Conservation (phyloP, 495 filamentous ascomycete genomes). For the Cryomyces minteri region DNA sequence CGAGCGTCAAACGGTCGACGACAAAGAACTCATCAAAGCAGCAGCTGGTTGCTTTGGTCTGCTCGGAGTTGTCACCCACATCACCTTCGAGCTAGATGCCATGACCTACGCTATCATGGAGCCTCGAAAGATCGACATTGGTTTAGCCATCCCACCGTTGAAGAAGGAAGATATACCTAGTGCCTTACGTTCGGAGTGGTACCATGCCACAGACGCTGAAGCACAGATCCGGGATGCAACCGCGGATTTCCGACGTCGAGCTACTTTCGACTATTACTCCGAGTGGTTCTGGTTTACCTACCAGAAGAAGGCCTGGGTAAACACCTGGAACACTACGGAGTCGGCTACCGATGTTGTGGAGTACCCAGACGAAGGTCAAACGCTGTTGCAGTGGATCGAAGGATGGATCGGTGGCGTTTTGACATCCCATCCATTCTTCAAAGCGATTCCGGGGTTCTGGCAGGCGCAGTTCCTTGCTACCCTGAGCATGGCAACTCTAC, state of each 20-base stretch:
- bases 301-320: constrained; percentile 26
- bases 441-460: constrained; percentile 26
- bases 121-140: constrained; percentile 25
- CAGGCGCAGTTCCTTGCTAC: constrained; percentile 24
- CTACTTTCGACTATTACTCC: constrained; percentile 26
- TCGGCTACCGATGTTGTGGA: constrained; percentile 18
- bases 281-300: constrained; percentile 40
- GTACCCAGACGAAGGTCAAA: constrained; percentile 22
- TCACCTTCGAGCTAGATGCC: constrained; percentile 30
- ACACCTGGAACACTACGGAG: constrained; percentile 27
- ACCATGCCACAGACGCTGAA: constrained; percentile 11
- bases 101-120: constrained; percentile 32
- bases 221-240: constrained; percentile 29
- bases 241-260: constrained; percentile 29
- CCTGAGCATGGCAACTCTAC: constrained; percentile 24
- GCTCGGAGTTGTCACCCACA: constrained; percentile 32
- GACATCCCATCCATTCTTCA: constrained; percentile 19
- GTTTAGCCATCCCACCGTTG: constrained; percentile 29
- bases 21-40: constrained; percentile 23
- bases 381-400: constrained; percentile 28
- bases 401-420: constrained; percentile 26
- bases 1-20: constrained; percentile 23
- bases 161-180: constrained; percentile 21
- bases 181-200: constrained; percentile 16
- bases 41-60: constrained; percentile 34